phyloP scores from a whole-genome alignment of 1,284 basidiomycete genomes.

The Pterulicium gracile region DNA sequence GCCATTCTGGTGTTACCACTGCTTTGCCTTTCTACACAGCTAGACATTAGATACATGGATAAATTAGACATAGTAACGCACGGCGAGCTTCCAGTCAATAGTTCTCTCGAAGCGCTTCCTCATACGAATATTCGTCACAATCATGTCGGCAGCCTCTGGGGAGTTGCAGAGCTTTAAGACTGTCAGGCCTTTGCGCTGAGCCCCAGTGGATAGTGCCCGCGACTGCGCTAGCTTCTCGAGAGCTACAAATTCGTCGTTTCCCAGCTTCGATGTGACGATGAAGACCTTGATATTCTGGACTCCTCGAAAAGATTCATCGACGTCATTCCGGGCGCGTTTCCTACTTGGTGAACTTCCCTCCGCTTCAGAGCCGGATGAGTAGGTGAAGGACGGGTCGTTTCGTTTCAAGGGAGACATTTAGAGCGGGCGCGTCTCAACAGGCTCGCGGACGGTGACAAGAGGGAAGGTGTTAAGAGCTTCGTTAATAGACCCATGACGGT shows the following conservation, averaged over 20 bases:
- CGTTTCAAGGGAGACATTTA: neutral
- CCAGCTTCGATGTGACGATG: slow-evolving; percentile 53
- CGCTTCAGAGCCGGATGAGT: neutral
- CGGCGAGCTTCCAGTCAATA: slow-evolving; percentile 49
- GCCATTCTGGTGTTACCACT: slow-evolving; percentile 60
- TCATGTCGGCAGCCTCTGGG: slow-evolving; percentile 44
- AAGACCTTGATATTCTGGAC: slow-evolving; percentile 26
- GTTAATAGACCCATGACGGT: too few relatives aligned
- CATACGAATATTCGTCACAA: slow-evolving; percentile 58
- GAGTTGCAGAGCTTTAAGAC: slow-evolving; percentile 28
- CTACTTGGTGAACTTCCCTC: neutral
- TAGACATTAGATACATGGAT: slow-evolving; percentile 3
- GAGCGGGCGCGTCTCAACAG: neutral
- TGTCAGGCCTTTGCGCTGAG: slow-evolving; percentile 7
- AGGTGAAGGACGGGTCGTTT: neutral
- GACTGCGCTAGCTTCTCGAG: slow-evolving; percentile 38
- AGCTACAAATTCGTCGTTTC: slow-evolving; percentile 27
- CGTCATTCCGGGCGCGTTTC: neutral
- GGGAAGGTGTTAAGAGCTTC: too few relatives aligned
- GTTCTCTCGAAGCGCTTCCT: slow-evolving; percentile 58
- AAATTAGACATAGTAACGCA: slow-evolving; percentile 23
- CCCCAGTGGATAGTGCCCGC: slow-evolving; percentile 14
- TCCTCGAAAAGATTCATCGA: neutral
- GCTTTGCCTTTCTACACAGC: slow-evolving; percentile 43
- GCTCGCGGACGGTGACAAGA: too few relatives aligned